Percentiles rank a stretch among this genome's conserved stretches.
These are phyloP conservation scores for Mimosa bimucronata DNA, from an alignment of 306 rosid species.

Conservation along the genomic window DNA sequence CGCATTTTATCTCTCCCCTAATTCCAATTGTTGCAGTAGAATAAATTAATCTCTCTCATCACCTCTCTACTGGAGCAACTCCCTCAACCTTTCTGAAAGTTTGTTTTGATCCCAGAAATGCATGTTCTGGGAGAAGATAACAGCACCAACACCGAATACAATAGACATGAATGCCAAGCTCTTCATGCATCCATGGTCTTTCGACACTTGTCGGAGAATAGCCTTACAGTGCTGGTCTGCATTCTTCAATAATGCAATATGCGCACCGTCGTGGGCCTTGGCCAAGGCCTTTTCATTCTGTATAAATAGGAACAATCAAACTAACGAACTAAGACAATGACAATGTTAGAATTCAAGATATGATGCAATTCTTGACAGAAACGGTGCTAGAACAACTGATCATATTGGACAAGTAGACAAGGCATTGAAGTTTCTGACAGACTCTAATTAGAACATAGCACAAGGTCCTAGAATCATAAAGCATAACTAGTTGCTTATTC, in stretches of 20 bases:
- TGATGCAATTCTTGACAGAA: constrained; percentile 18
- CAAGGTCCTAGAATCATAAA: constrained; percentile 8
- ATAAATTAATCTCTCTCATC: constrained; percentile 35
- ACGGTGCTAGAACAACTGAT: constrained; percentile 4
- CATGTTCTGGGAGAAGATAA: constrained; percentile 45
- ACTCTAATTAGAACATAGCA: not conserved
- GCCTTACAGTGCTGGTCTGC: constrained; percentile 51
- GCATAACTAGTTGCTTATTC: constrained; percentile 1
- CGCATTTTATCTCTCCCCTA: constrained; percentile 27
- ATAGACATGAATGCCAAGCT: constrained; percentile 44
- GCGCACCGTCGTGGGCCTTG: constrained; percentile 35
- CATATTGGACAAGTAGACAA: not conserved
- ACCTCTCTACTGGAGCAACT: not conserved
- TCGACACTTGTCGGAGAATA: constrained; percentile 42
- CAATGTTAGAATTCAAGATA: constrained; percentile 15
- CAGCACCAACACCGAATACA: constrained; percentile 43
- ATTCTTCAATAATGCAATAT: constrained; percentile 42
- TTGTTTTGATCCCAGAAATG: constrained; percentile 44
- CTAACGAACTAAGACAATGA: constrained; percentile 2
- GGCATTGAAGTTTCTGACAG: not conserved
- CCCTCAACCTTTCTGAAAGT: constrained; percentile 36
- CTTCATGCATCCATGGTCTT: constrained; percentile 50
- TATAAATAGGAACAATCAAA: constrained; percentile 19
- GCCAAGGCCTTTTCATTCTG: constrained; percentile 49
- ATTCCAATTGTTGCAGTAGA: constrained; percentile 35